Conservation (phyloP, 345 rosid genomes). For the Moringa oleifera region DNA sequence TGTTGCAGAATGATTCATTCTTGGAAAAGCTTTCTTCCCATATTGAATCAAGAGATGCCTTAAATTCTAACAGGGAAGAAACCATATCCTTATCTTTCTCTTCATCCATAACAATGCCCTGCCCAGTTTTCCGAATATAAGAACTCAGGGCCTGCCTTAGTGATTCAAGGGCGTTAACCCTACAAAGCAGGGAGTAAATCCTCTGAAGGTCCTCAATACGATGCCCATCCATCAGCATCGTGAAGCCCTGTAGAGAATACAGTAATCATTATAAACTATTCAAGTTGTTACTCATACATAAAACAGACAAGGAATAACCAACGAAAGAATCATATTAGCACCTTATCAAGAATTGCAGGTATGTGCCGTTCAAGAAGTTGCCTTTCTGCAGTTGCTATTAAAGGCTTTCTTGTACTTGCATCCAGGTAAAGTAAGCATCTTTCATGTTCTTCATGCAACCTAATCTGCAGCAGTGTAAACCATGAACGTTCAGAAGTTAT, state of each 20-base stretch:
- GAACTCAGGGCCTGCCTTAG: slow-evolving; percentile 73
- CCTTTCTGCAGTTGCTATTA: slow-evolving; percentile 76
- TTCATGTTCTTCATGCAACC: slow-evolving; percentile 96
- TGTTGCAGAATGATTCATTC: slow-evolving; percentile 85
- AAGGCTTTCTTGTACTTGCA: slow-evolving; percentile 73
- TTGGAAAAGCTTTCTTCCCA: slow-evolving; percentile 92
- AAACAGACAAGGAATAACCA: slow-evolving; percentile 1
- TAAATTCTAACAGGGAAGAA: slow-evolving; percentile 72
- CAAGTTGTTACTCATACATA: slow-evolving; percentile 6
- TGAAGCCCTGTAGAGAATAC: slow-evolving; percentile 64
- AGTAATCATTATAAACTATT: slow-evolving; percentile 11
- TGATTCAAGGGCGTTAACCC: slow-evolving; percentile 83
- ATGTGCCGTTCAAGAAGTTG: slow-evolving; percentile 92
- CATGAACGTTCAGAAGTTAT: not conserved
- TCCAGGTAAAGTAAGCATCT: slow-evolving; percentile 90
- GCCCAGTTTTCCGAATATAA: slow-evolving; percentile 83
- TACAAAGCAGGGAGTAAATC: slow-evolving; percentile 69
- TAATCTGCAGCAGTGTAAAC: slow-evolving; percentile 46
- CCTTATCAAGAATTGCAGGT: slow-evolving; percentile 89
- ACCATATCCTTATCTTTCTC: slow-evolving; percentile 99
- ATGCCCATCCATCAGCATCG: slow-evolving; percentile 84
- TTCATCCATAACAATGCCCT: slow-evolving; percentile 86
- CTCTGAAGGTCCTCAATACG: slow-evolving; percentile 87
- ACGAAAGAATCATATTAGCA: slow-evolving; percentile 21
- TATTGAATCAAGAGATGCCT: slow-evolving; percentile 83